Base-by-base conservation (phyloP, 129 eudicot genomes). In the Solidago caesia region DNA sequence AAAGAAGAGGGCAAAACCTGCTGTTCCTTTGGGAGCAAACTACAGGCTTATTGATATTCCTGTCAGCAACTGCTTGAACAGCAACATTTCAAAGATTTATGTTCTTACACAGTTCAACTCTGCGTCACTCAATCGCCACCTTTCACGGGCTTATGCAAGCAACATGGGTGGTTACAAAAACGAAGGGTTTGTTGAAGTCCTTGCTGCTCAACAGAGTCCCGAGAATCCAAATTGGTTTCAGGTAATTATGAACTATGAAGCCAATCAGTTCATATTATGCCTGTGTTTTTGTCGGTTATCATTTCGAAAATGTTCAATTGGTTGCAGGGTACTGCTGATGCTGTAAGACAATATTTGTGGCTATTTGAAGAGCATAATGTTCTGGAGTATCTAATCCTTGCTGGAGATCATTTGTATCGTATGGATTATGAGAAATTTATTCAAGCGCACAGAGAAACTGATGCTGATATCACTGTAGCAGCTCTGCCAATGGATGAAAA, bases 131-230 rank as follows among this genome's bases (percentile, higher is more conserved):
- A 94, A 94, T 78, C 99, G 99, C 71, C 99, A 94, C 75, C 90
- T 94, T 69, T 94, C 99, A 9, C 88, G 99, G 45, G 96, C 99
- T 12, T 94, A 94, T 81, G 97, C 99, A 6, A 94, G 96, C 73
- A 94, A 91, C 85, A 82, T 94, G 97, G 99, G 97, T 4, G 97
- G 99, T 49, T 94, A 94, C 87, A 94, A 91, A 80, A 91, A 90
- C 72, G 99, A 94, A 84, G 99, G 99, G 41, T 94, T 94, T 81
- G 99, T 94, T 60, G 99, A 94, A 86, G 99, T 94, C 83, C 97
- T 94, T 82, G 99, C 99, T 67, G 99, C 99, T 75, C 99, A 94
- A 84, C 99, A 94, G 75, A 94, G 99, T 83, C 99, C 99, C 12
- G 99, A 94, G 81, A 94, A 94, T 49, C 99, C 99, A 8, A 91